Percentiles rank a stretch among this genome's conserved stretches.
Evolutionary conservation across 2,329 filamentous ascomycete genomes (phyloP).

Genomic region (Ophioceras dolichostomum): DNA sequence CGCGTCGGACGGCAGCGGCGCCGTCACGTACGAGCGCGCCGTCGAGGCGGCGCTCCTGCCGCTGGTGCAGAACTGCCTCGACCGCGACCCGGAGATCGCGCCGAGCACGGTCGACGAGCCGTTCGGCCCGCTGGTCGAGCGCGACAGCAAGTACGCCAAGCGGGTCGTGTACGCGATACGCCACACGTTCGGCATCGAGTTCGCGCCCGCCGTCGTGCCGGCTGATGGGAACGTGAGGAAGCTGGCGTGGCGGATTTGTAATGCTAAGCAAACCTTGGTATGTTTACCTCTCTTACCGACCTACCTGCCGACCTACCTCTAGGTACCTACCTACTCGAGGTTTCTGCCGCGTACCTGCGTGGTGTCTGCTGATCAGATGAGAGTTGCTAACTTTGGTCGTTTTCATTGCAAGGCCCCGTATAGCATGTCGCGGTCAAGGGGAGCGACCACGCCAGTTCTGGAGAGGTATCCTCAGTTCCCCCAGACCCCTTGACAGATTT

Average conservation of each 20-base stretch:
- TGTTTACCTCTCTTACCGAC: no score
- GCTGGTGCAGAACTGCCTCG: constrained; percentile 82
- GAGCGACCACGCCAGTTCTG: constrained; percentile 44
- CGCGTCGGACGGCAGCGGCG: constrained; percentile 1
- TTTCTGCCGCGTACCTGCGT: background rate
- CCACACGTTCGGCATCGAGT: constrained; percentile 95
- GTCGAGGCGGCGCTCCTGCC: constrained; percentile 72
- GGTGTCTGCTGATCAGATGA: background rate
- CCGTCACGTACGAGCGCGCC: constrained; percentile 49
- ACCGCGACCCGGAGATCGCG: constrained; percentile 82
- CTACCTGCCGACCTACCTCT: background rate
- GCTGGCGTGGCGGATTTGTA: constrained; percentile 87
- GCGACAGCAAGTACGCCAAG: constrained; percentile 79
- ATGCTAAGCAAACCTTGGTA: constrained; percentile 90
- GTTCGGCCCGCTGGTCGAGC: constrained; percentile 75
- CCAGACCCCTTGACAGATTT: constrained; percentile 11
- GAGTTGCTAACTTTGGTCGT: no score
- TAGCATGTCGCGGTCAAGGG: constrained; percentile 55
- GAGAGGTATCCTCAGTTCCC: constrained; percentile 25
- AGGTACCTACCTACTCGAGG: no score
- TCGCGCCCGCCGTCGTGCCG: constrained; percentile 82
- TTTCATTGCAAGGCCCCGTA: constrained; percentile 49
- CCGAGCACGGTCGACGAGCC: constrained; percentile 66
- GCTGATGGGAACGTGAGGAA: constrained; percentile 86
- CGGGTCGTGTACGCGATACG: constrained; percentile 88